Percentiles rank a stretch among this genome's conserved stretches.
Evolutionary conservation across 2,329 filamentous ascomycete genomes (phyloP).

Genomic region (Bimuria novae-zelandiae): DNA sequence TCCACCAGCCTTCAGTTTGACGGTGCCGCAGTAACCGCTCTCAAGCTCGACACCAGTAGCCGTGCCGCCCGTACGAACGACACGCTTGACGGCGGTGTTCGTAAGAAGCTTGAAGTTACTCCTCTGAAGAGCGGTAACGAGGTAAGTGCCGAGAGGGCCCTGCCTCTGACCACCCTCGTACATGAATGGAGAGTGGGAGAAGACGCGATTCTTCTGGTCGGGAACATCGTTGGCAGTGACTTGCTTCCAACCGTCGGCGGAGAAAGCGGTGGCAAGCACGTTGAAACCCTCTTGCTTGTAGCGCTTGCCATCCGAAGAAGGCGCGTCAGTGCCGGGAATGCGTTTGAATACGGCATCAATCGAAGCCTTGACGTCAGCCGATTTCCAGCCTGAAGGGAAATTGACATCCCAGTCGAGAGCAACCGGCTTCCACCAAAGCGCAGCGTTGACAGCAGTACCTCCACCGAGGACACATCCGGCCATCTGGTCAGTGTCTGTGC

Average conservation of each 20-base stretch:
- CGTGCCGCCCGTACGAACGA: constrained; percentile 66
- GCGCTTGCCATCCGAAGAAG: constrained; percentile 67
- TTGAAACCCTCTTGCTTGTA: constrained; percentile 72
- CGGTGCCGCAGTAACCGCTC: constrained; percentile 62
- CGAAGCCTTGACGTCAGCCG: constrained; percentile 63
- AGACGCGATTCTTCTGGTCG: constrained; percentile 68
- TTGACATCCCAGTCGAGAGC: constrained; percentile 71
- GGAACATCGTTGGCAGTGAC: constrained; percentile 65
- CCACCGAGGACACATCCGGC: constrained; percentile 73
- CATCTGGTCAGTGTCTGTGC: constrained; percentile 73
- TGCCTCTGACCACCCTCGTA: constrained; percentile 68
- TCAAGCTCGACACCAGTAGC: constrained; percentile 72
- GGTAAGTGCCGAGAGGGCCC: constrained; percentile 73
- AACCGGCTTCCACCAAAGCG: constrained; percentile 70
- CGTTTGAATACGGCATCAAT: constrained; percentile 67
- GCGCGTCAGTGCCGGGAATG: constrained; percentile 71
- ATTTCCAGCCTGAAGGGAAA: constrained; percentile 74
- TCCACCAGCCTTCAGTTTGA: constrained; percentile 64
- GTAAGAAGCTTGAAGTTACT: constrained; percentile 70
- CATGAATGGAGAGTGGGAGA: constrained; percentile 69
- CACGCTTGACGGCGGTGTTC: constrained; percentile 68
- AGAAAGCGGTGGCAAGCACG: constrained; percentile 64
- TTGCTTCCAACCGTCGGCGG: constrained; percentile 64
- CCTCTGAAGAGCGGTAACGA: constrained; percentile 63
- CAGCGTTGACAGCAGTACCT: constrained; percentile 69